Conservation (phyloP, 2,329 filamentous ascomycete species). For the Graphilbum fragrans region DNA sequence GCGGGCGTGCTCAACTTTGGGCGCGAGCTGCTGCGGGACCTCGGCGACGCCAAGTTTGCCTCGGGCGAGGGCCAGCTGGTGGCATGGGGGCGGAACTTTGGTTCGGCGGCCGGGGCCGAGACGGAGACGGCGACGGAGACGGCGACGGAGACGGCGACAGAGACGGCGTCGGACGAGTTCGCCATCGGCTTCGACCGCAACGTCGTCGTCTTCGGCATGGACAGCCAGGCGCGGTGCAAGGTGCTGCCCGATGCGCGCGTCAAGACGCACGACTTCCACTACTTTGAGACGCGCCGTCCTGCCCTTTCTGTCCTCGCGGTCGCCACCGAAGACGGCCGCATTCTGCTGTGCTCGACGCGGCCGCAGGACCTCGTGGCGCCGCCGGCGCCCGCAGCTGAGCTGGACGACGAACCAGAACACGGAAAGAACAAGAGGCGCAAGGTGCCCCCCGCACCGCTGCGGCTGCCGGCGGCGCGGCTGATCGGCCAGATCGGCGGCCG, state of each 20-base stretch:
- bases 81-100: constrained; percentile 45
- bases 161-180: constrained; percentile 59
- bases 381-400: constrained; percentile 7
- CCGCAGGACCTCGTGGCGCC: constrained; percentile 28
- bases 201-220: constrained; percentile 74
- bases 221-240: constrained; percentile 68
- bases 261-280: constrained; percentile 75
- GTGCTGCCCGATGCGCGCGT: constrained; percentile 55
- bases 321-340: constrained; percentile 80
- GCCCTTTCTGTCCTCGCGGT: constrained; percentile 47
- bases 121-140: constrained; percentile 22
- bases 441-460: neutral
- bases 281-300: constrained; percentile 36
- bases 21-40: constrained; percentile 56
- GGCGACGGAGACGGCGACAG: constrained; percentile 26
- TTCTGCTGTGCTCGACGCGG: constrained; percentile 70
- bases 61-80: constrained; percentile 76
- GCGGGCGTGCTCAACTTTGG: constrained; percentile 84
- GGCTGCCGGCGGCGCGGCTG: constrained; percentile 47
- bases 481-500: constrained; percentile 71
- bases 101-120: constrained; percentile 15
- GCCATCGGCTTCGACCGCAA: constrained; percentile 83
- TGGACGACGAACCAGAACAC: neutral
- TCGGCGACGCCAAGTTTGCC: constrained; percentile 59
- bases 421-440: constrained; percentile 9